Percentiles rank a stretch among this genome's conserved stretches.
Evolutionary conservation across 2,329 filamentous ascomycete genomes (phyloP).

Genomic region (Paecilomyces fulvus): DNA sequence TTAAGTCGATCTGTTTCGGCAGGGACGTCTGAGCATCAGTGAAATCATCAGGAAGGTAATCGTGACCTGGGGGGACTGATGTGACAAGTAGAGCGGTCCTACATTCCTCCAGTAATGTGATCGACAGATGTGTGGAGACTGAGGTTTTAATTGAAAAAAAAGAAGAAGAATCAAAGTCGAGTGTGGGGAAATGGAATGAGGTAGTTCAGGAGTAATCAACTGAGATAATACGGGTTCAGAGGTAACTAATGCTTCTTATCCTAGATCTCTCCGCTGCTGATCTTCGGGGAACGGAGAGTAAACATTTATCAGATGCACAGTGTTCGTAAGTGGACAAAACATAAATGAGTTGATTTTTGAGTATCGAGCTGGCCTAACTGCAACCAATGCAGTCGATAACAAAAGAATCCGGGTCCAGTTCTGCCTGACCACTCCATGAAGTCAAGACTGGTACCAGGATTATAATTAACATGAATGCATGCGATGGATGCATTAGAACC

Average conservation of each 20-base stretch:
- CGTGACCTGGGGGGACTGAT: background rate
- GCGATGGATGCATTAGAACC: conserved; percentile 12
- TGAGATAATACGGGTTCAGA: background rate
- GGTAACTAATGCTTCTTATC: background rate
- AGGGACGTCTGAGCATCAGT: background rate
- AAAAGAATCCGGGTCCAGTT: background rate
- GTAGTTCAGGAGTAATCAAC: background rate
- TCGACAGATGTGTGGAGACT: background rate
- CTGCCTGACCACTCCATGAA: conserved; percentile 3
- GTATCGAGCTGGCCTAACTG: background rate
- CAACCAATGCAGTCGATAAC: background rate
- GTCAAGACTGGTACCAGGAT: background rate
- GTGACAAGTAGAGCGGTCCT: background rate
- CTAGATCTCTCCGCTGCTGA: background rate
- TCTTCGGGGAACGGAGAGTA: background rate
- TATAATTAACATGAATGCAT: background rate
- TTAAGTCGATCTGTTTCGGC: background rate
- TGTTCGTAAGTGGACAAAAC: background rate
- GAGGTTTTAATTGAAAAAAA: background rate
- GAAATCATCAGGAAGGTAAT: background rate
- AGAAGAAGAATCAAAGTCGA: background rate
- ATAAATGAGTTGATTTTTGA: background rate
- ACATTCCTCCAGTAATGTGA: background rate
- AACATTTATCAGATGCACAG: background rate
- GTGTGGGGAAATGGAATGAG: background rate